phyloP scores from a whole-genome alignment of 2,329 filamentous ascomycete genomes.

The Exophiala alcalophila region DNA sequence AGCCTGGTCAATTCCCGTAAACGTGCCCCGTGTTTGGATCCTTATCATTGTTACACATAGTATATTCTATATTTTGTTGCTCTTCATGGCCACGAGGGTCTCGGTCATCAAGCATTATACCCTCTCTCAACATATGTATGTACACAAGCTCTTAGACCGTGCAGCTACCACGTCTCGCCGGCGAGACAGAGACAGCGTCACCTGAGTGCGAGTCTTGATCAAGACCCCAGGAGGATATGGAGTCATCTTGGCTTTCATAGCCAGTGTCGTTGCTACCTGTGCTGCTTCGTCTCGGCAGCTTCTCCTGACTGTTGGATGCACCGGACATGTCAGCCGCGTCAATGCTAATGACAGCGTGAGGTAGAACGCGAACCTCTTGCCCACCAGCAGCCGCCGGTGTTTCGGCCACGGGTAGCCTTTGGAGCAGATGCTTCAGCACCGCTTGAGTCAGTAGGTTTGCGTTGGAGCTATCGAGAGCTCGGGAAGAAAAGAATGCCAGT shows the following conservation, averaged over 20 bases:
- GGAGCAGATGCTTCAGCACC: constrained; percentile 25
- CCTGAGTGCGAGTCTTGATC: constrained; percentile 1
- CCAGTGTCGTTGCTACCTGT: constrained; percentile 41
- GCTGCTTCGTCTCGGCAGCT: constrained; percentile 31
- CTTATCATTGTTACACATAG: no score
- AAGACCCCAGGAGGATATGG: constrained; percentile 13
- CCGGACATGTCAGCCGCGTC: constrained; percentile 20
- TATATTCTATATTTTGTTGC: no score
- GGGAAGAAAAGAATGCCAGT: constrained; percentile 37
- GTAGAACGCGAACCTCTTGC: constrained; percentile 25
- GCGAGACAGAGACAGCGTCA: no score
- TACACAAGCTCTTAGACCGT: no score
- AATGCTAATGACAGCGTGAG: constrained; percentile 13
- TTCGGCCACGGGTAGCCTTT: constrained; percentile 18
- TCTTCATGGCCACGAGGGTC: no score
- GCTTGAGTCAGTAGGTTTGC: constrained; percentile 24
- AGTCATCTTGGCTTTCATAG: constrained; percentile 36
- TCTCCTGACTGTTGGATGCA: constrained; percentile 14
- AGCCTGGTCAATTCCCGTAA: no score
- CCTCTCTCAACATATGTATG: no score
- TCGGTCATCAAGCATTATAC: no score
- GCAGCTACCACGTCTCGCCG: no score
- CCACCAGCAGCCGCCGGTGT: constrained; percentile 14
- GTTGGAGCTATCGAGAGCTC: constrained; percentile 33
- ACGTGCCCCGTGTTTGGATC: no score